Conservation (phyloP, 352 stramenopile genomes). For the Phytophthora pseudosyringae region DNA sequence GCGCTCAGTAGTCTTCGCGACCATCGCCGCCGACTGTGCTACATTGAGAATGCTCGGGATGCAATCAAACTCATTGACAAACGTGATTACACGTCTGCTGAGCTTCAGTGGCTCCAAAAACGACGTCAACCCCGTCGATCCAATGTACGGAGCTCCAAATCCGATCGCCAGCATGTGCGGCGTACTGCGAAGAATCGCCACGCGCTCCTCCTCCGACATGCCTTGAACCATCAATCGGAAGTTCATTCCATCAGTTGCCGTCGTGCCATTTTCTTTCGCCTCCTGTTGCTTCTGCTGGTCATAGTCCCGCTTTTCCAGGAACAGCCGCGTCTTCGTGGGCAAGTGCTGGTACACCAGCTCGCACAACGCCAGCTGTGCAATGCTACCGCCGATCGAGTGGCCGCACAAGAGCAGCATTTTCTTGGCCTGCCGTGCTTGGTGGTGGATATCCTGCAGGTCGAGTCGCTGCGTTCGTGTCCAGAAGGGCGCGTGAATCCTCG, state of each 20-base stretch:
- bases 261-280: slow-evolving; percentile 6
- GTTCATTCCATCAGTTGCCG: slow-evolving; percentile 22
- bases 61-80: slow-evolving; percentile 90
- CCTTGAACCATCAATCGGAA: slow-evolving; percentile 34
- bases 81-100: slow-evolving; percentile 62
- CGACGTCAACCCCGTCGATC: slow-evolving; percentile 46
- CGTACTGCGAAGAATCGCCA: slow-evolving; percentile 33
- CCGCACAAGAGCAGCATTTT: slow-evolving; percentile 82
- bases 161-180: slow-evolving; percentile 71
- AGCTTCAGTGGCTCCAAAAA: slow-evolving; percentile 66
- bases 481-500: slow-evolving; percentile 79
- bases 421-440: slow-evolving; percentile 46
- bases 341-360: slow-evolving; percentile 80
- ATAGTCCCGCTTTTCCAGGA: slow-evolving; percentile 68
- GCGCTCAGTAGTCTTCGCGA: slow-evolving; percentile 81
- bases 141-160: slow-evolving; percentile 82
- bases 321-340: slow-evolving; percentile 48
- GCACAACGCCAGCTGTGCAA: slow-evolving; percentile 79
- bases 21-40: slow-evolving; percentile 73
- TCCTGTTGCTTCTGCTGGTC: slow-evolving; percentile 53
- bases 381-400: slow-evolving; percentile 85
- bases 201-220: slow-evolving; percentile 28
- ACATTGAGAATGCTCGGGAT: slow-evolving; percentile 88
- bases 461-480: slow-evolving; percentile 74
- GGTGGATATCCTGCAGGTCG: slow-evolving; percentile 56